Evolutionary conservation across 139 green algal genomes (phyloP), one percentile per base, ranked within the genome.

Genomic region (Bryopsis sp.): DNA sequence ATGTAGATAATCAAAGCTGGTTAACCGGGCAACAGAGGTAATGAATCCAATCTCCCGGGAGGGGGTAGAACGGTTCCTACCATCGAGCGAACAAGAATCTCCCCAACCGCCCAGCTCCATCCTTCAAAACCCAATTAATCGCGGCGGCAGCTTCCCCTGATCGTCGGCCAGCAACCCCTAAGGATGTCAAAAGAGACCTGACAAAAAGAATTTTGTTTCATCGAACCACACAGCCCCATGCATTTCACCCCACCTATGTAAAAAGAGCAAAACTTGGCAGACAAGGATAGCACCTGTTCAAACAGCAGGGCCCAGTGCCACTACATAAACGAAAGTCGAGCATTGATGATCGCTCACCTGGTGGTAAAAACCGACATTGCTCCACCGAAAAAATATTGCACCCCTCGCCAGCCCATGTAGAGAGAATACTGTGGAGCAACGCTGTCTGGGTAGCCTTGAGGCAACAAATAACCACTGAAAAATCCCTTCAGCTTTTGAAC

Each of bases 381-480:
- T 34, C 87, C 87, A 0, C 89, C 89, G 64, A 95, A 95, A 31
- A 95, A 88, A 72, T 95, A 95, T 75, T 95, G 89, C 62, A 94
- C 75, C 0, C 79, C 86, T 2, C 89, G 58, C 84, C 89, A 95
- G 0, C 4, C 59, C 89, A 95, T 95, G 81, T 95, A 95, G 26
- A 71, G 58, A 2, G 67, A 72, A 39, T 92, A 95, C 67, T 92
- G 83, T 1, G 84, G 84, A 0, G 84, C 81, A 38, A 95, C 89
- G 11, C 68, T 84, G 32, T 86, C 81, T 19, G 88, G 88, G 71
- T 82, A 94, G 36, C 89, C 89, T 72, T 95, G 80, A 0, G 82
- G 78, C 26, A 85, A 66, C 43, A 78, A 43, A 29, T 73, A 81
- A 59, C 71, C 48, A 8, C 58, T 32, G 57, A 32, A 67, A 2